A percentile compares a stretch with the other conserved stretches of the same genome.
phyloP scores from a whole-genome alignment of 2,329 filamentous ascomycete genomes.

The Colletotrichum tropicicola region DNA sequence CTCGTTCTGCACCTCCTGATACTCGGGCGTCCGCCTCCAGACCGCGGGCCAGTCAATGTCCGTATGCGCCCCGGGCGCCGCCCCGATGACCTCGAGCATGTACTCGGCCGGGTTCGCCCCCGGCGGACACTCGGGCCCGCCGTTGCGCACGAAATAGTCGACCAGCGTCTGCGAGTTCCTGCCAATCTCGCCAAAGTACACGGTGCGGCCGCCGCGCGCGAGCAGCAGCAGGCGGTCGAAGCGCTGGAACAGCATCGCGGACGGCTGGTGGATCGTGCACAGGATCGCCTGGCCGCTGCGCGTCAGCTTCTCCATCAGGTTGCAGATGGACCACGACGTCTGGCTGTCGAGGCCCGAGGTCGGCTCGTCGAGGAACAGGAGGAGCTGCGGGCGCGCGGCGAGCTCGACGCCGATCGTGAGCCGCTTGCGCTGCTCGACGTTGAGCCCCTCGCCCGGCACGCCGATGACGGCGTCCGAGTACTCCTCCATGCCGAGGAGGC shows the following conservation, averaged over 20 bases:
- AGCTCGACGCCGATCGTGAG: constrained; percentile 82
- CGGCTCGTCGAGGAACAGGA: constrained; percentile 81
- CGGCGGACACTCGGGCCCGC: constrained; percentile 54
- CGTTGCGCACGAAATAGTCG: constrained; percentile 61
- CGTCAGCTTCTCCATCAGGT: constrained; percentile 73
- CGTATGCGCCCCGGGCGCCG: constrained; percentile 53
- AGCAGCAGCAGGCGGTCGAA: constrained; percentile 31
- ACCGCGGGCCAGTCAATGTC: constrained; percentile 57
- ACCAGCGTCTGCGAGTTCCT: constrained; percentile 55
- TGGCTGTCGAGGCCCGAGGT: constrained; percentile 80
- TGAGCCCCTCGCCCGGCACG: constrained; percentile 66
- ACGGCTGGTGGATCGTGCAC: constrained; percentile 34
- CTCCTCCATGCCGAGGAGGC: constrained; percentile 56
- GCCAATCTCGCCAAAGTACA: constrained; percentile 64
- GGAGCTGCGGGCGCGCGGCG: constrained; percentile 76
- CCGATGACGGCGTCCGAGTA: constrained; percentile 78
- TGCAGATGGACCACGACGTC: constrained; percentile 78
- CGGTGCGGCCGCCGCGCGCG: constrained; percentile 44
- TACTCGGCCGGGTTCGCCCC: constrained; percentile 63
- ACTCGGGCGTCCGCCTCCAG: constrained; percentile 55
- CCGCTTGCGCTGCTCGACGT: constrained; percentile 59
- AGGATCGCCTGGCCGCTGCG: constrained; percentile 56
- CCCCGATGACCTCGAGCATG: constrained; percentile 42
- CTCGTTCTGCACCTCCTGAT: constrained; percentile 34
- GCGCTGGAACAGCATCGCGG: constrained; percentile 30